These are phyloP conservation scores for Diaporthe sp. DNA, from an alignment of 2,329 filamentous ascomycete genomes.

Conservation along the genomic window DNA sequence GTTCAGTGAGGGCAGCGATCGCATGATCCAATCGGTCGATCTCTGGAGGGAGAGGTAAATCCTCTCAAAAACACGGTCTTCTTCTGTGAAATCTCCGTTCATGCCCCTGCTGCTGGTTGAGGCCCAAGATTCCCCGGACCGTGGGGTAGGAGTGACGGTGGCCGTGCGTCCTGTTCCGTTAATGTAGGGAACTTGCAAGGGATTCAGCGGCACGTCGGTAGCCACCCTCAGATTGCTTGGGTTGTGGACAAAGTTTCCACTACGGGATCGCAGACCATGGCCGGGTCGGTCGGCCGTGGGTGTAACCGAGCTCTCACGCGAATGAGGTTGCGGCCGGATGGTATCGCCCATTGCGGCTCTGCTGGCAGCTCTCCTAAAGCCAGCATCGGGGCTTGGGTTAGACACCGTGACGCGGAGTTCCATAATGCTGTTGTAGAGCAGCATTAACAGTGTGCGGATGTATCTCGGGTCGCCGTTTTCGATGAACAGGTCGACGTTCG, in stretches of 20 bases:
- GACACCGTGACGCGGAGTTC: constrained; percentile 71
- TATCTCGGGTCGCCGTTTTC: constrained; percentile 77
- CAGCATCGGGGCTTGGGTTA: constrained; percentile 48
- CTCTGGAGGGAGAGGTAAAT: constrained; percentile 83
- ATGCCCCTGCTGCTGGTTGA: constrained; percentile 66
- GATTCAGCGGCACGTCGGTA: constrained; percentile 62
- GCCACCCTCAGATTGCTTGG: constrained; percentile 69
- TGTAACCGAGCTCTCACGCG: constrained; percentile 66
- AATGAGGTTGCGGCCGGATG: constrained; percentile 59
- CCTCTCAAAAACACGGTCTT: constrained; percentile 85
- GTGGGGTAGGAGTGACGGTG: constrained; percentile 76
- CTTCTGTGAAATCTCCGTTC: constrained; percentile 76
- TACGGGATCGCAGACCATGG: constrained; percentile 54
- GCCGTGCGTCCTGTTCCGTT: constrained; percentile 66
- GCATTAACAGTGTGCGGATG: constrained; percentile 74
- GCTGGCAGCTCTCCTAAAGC: constrained; percentile 47
- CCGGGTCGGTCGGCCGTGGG: constrained; percentile 65
- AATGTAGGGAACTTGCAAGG: constrained; percentile 54
- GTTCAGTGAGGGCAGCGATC: constrained; percentile 78
- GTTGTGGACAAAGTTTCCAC: constrained; percentile 59
- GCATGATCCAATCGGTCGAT: constrained; percentile 80
- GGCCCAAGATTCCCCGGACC: constrained; percentile 85
- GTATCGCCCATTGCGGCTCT: constrained; percentile 58
- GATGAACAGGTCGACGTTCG: constrained; percentile 75
- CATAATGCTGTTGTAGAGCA: constrained; percentile 77